A percentile compares a stretch with the other conserved stretches of the same genome.
phyloP scores from a whole-genome alignment of 768 basidiomycete genomes.

The Boletus subcaerulescens region DNA sequence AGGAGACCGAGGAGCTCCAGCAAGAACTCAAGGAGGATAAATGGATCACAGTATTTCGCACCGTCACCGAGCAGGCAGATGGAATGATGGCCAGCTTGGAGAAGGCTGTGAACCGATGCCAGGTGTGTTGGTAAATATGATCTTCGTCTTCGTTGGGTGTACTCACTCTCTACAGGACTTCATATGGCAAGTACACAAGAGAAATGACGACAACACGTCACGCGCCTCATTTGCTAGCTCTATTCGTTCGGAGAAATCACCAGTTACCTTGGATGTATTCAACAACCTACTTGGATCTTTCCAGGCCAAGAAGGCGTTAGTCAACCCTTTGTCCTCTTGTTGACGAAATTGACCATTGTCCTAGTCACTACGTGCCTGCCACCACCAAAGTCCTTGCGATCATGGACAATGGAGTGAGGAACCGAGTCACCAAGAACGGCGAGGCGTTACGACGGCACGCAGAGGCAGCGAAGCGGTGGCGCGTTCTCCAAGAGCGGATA shows the following conservation, averaged over 20 bases:
- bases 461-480: slow-evolving; percentile 87
- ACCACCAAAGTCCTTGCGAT: slow-evolving; percentile 90
- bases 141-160: background rate
- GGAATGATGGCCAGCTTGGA: slow-evolving; percentile 97
- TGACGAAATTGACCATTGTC: slow-evolving; percentile 9
- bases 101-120: slow-evolving; percentile 88
- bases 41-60: slow-evolving; percentile 93
- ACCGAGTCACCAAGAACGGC: slow-evolving; percentile 94
- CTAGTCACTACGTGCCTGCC: slow-evolving; percentile 91
- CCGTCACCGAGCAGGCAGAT: slow-evolving; percentile 91
- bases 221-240: slow-evolving; percentile 43
- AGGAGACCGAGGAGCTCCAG: slow-evolving; percentile 74
- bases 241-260: slow-evolving; percentile 48
- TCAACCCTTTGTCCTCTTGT: slow-evolving; percentile 14
- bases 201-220: slow-evolving; percentile 45
- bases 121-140: slow-evolving; percentile 48
- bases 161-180: slow-evolving; percentile 57
- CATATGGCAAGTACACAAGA: slow-evolving; percentile 76
- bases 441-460: slow-evolving; percentile 88
- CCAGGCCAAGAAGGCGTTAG: slow-evolving; percentile 85
- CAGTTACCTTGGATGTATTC: slow-evolving; percentile 60
- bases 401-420: slow-evolving; percentile 90
- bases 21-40: slow-evolving; percentile 98
- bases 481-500: slow-evolving; percentile 75
- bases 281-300: slow-evolving; percentile 68